These are phyloP conservation scores for Sclerotiophoma versabilis DNA, from an alignment of 2,329 filamentous ascomycete species.

Conservation along the genomic window DNA sequence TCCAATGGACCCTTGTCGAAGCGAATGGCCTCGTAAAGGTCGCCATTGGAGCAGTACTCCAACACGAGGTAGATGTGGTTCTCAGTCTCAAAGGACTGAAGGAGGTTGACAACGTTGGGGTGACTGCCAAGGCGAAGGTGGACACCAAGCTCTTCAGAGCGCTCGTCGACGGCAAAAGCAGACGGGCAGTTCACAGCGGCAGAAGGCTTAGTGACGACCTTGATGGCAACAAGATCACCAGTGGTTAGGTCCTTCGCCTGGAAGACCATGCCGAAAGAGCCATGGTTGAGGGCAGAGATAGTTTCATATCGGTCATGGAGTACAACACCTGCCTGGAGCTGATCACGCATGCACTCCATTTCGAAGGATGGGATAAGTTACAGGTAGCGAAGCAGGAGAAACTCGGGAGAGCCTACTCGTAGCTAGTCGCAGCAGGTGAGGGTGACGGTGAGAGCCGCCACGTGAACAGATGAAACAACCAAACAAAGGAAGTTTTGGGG, in stretches of 20 bases:
- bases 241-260: constrained; percentile 82
- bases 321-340: constrained; percentile 79
- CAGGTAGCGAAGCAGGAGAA: constrained; percentile 35
- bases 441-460: constrained; percentile 24
- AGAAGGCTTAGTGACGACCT: constrained; percentile 87
- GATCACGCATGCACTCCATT: constrained; percentile 88
- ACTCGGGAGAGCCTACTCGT: constrained; percentile 45
- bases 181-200: constrained; percentile 66
- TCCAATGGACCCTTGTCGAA: constrained; percentile 85
- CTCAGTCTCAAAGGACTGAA: constrained; percentile 90
- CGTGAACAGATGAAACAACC: constrained; percentile 31
- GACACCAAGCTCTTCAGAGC: constrained; percentile 79
- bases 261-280: constrained; percentile 99
- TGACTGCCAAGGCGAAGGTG: constrained; percentile 82
- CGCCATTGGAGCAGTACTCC: constrained; percentile 93
- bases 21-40: constrained; percentile 97
- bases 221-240: constrained; percentile 86
- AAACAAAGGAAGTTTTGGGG: constrained; percentile 40
- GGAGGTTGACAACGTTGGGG: constrained; percentile 90
- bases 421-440: constrained; percentile 36
- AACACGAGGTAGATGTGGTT: constrained; percentile 90
- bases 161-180: constrained; percentile 79
- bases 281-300: constrained; percentile 94
- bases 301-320: constrained; percentile 91
- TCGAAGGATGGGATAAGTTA: constrained; percentile 26